Conservation (phyloP, 495 filamentous ascomycete genomes). For the Hyaloscypha variabilis region DNA sequence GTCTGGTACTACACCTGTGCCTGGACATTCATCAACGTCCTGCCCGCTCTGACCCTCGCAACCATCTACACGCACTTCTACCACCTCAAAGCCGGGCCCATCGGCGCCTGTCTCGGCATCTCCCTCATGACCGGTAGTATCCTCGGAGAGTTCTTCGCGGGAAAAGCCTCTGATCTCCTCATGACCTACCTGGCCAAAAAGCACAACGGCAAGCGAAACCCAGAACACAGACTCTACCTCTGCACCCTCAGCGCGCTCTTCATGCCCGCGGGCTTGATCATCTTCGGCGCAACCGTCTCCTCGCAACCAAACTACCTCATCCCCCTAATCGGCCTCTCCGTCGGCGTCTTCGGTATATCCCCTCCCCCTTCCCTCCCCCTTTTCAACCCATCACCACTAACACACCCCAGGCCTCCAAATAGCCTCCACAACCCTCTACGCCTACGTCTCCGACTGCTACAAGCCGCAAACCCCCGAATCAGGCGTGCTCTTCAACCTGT, state of each 20-base stretch:
- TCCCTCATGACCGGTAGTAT: constrained; percentile 31
- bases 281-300: constrained; percentile 39
- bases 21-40: constrained; percentile 35
- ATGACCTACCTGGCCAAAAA: constrained; percentile 26
- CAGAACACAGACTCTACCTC: constrained; percentile 34
- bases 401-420: too few species aligned
- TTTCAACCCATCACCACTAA: too few species aligned
- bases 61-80: constrained; percentile 33
- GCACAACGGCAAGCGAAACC: constrained; percentile 28
- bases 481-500: constrained; percentile 42
- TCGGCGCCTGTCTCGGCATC: constrained; percentile 30
- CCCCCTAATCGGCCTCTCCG: constrained; percentile 37
- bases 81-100: constrained; percentile 26
- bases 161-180: constrained; percentile 29
- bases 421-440: constrained; percentile 35
- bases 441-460: constrained; percentile 44
- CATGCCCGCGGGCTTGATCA: constrained; percentile 33
- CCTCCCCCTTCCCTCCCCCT: too few species aligned
- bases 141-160: constrained; percentile 35
- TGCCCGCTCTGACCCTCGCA: constrained; percentile 32
- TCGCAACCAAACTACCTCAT: constrained; percentile 5
- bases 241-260: constrained; percentile 30
- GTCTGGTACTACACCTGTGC: constrained; percentile 35
- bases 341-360: constrained; percentile 40
- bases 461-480: constrained; percentile 43